Evolutionary conservation across 1,284 basidiomycete species (phyloP).

Genomic region (Cerioporus squamosus): DNA sequence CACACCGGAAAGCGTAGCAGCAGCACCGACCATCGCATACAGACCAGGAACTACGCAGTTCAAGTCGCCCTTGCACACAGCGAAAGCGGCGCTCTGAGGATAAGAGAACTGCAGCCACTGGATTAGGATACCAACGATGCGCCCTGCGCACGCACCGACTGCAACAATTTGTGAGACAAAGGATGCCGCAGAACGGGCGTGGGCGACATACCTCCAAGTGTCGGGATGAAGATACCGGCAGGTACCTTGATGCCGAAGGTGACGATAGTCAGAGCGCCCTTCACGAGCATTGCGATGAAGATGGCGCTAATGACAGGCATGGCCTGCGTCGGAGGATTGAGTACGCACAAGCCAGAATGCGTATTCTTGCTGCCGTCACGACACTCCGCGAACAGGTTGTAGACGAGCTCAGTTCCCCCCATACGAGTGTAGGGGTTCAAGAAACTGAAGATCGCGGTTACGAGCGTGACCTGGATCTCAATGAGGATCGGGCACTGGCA

Average conservation of each 20-base stretch:
- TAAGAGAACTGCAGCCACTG: conserved; percentile 78
- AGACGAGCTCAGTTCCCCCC: conserved; percentile 95
- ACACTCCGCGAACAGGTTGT: conserved; percentile 91
- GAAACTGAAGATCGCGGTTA: conserved; percentile 83
- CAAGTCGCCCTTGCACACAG: conserved; percentile 63
- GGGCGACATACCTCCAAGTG: conserved; percentile 60
- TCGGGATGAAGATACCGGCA: conserved; percentile 97
- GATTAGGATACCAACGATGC: conserved; percentile 85
- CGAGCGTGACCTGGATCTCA: conserved; percentile 65
- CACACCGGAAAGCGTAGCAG: conserved; percentile 86
- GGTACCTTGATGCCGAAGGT: conserved; percentile 96
- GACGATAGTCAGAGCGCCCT: conserved; percentile 83
- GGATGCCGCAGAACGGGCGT: too few species aligned
- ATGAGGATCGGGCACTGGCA: background rate
- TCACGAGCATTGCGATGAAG: conserved; percentile 78
- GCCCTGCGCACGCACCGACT: conserved; percentile 95
- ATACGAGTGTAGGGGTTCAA: conserved; percentile 91
- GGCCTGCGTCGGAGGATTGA: conserved; percentile 67
- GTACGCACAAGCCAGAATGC: conserved; percentile 75
- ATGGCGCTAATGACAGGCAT: conserved; percentile 73
- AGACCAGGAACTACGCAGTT: conserved; percentile 84
- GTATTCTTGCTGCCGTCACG: conserved; percentile 54
- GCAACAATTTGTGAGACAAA: background rate
- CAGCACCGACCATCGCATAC: conserved; percentile 93
- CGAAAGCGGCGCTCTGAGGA: conserved; percentile 69